phyloP scores from a whole-genome alignment of 2,329 filamentous ascomycete genomes.

The Calycina herbarum region DNA sequence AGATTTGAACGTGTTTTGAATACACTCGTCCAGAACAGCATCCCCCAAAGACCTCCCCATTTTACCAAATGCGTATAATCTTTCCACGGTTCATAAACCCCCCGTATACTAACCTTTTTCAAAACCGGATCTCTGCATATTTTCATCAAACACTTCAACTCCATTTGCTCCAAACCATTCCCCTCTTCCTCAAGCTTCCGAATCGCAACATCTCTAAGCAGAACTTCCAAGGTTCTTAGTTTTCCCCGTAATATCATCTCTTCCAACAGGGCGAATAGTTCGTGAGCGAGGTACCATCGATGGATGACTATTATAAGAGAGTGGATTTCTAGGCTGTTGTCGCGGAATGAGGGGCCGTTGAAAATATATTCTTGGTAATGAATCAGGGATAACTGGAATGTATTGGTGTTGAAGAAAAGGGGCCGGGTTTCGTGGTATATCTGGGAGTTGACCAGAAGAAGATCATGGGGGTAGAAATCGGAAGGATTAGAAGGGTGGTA shows the following conservation, averaged over 20 bases:
- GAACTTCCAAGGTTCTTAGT: constrained; percentile 30
- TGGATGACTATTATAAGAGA: constrained; percentile 21
- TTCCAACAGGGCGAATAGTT: constrained; percentile 28
- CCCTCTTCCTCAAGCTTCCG: neutral
- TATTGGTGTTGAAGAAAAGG: constrained; percentile 31
- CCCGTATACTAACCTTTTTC: neutral
- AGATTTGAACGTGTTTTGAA: no score
- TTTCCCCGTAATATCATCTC: constrained; percentile 33
- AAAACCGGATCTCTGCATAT: constrained; percentile 8
- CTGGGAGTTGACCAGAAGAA: constrained; percentile 31
- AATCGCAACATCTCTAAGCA: constrained; percentile 3
- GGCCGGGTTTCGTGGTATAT: constrained; percentile 33
- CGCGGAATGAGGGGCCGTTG: constrained; percentile 22
- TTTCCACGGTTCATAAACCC: neutral
- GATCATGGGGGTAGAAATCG: constrained; percentile 23
- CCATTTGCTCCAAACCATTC: no score
- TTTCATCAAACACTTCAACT: neutral
- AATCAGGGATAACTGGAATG: constrained; percentile 27
- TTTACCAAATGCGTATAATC: constrained; percentile 2
- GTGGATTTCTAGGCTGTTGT: constrained; percentile 25
- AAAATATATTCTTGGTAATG: constrained; percentile 24
- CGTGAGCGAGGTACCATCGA: constrained; percentile 27
- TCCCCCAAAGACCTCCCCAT: no score
- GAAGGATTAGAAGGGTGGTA: neutral
- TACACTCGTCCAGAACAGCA: no score